Conservation (phyloP, 495 filamentous ascomycete genomes). For the Aspergillus cristatus region DNA sequence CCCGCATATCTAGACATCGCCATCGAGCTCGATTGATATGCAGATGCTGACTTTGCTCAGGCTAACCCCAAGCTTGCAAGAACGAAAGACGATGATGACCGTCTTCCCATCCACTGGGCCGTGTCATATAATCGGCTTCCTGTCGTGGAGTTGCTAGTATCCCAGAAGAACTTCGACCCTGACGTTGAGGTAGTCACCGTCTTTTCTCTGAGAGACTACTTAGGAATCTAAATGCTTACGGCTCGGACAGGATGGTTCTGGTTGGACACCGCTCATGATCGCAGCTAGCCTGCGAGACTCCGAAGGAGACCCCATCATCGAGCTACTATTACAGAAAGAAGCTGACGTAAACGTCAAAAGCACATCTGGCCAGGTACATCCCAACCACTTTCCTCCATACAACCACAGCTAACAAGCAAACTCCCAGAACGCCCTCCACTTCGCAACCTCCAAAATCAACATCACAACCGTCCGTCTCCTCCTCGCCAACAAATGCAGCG, state of each 20-base stretch:
- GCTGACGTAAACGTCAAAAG: slow-evolving; percentile 80
- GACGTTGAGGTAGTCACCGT: slow-evolving; percentile 87
- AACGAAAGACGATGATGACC: slow-evolving; percentile 76
- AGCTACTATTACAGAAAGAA: slow-evolving; percentile 67
- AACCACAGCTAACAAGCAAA: background rate
- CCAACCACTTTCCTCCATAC: background rate
- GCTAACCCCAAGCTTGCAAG: slow-evolving; percentile 71
- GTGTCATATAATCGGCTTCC: slow-evolving; percentile 70
- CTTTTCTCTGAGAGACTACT: slow-evolving; percentile 1
- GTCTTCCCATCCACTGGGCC: slow-evolving; percentile 93
- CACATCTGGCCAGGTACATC: slow-evolving; percentile 47
- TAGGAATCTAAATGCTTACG: background rate
- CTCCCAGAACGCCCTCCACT: slow-evolving; percentile 72
- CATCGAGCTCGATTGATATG: too few species aligned
- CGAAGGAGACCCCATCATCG: slow-evolving; percentile 44
- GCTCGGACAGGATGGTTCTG: slow-evolving; percentile 61
- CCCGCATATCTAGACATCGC: too few species aligned
- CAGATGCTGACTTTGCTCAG: slow-evolving; percentile 28
- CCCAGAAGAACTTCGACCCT: slow-evolving; percentile 68
- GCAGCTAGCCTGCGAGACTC: slow-evolving; percentile 66
- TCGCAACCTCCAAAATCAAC: slow-evolving; percentile 81
- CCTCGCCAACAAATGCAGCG: slow-evolving; percentile 64
- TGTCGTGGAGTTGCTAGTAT: slow-evolving; percentile 61
- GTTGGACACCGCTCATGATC: slow-evolving; percentile 96
- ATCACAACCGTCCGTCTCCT: slow-evolving; percentile 72